Evolutionary conservation across 2,329 filamentous ascomycete species (phyloP).

Genomic region (Phoma sp.): DNA sequence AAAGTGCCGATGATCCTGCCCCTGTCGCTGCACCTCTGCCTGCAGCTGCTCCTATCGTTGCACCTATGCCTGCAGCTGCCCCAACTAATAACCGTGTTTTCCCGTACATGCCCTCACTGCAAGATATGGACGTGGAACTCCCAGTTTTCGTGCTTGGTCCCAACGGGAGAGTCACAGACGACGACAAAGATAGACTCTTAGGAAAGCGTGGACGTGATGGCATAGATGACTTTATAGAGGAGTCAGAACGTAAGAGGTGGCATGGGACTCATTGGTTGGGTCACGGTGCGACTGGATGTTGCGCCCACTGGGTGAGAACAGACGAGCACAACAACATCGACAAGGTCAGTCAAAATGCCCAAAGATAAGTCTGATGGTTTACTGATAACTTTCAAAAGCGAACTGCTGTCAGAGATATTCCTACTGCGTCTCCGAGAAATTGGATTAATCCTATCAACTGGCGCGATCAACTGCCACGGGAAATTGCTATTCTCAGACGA

Average conservation of each 20-base stretch:
- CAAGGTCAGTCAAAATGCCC: not conserved
- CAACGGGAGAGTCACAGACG: not conserved
- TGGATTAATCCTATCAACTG: slow-evolving; percentile 12
- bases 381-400: not conserved
- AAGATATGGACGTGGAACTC: not conserved
- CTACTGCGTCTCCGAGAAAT: not conserved
- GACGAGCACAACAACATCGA: not conserved
- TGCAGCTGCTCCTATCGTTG: too few relatives aligned
- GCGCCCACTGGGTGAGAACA: not conserved
- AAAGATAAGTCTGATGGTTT: not conserved
- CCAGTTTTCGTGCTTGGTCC: not conserved
- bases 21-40: not conserved
- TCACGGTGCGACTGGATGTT: not conserved
- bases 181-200: not conserved
- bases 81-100: not conserved
- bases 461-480: slow-evolving; percentile 15
- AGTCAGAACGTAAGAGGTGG: not conserved
- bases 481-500: slow-evolving; percentile 12
- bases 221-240: not conserved
- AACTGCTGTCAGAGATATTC: not conserved
- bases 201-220: not conserved
- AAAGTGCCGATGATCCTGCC: not conserved
- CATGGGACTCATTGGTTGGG: slow-evolving; percentile 1
- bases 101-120: not conserved
- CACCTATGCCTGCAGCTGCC: too few relatives aligned